Conservation (phyloP, 257 asterid species). For the Nicotiana knightiana region DNA sequence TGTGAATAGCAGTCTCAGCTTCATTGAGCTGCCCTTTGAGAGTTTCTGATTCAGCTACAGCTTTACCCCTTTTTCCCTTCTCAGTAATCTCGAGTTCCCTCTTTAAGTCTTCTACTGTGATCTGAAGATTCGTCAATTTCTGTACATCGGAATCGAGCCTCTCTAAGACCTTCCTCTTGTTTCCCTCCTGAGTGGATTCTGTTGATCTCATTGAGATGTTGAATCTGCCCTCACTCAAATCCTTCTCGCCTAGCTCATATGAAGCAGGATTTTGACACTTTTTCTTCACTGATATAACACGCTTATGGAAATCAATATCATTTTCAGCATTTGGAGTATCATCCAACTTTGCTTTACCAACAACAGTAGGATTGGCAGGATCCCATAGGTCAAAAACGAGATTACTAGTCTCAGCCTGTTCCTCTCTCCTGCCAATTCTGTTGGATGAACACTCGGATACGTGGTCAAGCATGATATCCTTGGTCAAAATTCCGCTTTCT, state of each 20-base stretch:
- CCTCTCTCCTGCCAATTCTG: conserved; percentile 45
- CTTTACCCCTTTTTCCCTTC: conserved; percentile 74
- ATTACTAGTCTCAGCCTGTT: conserved; percentile 37
- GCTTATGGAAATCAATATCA: conserved; percentile 23
- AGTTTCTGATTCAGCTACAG: conserved; percentile 65
- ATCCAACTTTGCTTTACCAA: conserved; percentile 21
- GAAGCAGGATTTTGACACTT: conserved; percentile 28
- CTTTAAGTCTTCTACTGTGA: conserved; percentile 74
- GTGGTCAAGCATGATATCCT: conserved; percentile 93
- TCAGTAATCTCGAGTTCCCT: conserved; percentile 63
- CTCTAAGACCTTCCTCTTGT: conserved; percentile 63
- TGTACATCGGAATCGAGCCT: conserved; percentile 86
- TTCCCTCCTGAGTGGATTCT: conserved; percentile 57
- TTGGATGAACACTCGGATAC: conserved; percentile 65
- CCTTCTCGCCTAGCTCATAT: conserved; percentile 35
- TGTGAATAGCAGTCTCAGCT: conserved; percentile 60
- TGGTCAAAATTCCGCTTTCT: conserved; percentile 60
- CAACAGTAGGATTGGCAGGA: conserved; percentile 20
- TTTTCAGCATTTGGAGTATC: conserved; percentile 22
- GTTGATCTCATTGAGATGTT: conserved; percentile 50
- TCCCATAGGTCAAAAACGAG: conserved; percentile 45
- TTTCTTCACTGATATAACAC: conserved; percentile 45
- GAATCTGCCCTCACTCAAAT: conserved; percentile 49
- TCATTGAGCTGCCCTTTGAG: conserved; percentile 79
- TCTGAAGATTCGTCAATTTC: conserved; percentile 80